These are phyloP conservation scores for Purpureocillium lavendulum DNA, from an alignment of 2,329 filamentous ascomycete genomes.

Conservation along the genomic window DNA sequence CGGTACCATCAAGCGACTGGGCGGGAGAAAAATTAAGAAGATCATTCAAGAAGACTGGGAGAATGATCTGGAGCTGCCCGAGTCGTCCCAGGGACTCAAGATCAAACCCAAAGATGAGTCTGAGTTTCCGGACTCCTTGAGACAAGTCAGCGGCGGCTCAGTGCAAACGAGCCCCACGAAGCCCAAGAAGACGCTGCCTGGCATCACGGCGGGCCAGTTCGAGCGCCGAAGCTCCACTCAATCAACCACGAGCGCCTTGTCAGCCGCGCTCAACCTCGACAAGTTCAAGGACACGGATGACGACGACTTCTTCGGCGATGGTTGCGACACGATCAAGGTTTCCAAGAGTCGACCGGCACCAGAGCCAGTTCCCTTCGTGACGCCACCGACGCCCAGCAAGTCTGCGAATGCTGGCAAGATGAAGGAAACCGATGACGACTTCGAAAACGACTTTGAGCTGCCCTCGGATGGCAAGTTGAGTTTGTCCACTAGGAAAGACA, in stretches of 20 bases:
- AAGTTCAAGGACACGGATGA: slow-evolving; percentile 56
- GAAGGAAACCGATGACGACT: slow-evolving; percentile 48
- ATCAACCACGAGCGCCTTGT: slow-evolving; percentile 25
- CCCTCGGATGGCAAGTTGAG: slow-evolving; percentile 58
- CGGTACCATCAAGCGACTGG: slow-evolving; percentile 86
- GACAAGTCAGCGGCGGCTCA: slow-evolving; percentile 55
- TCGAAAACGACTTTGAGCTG: slow-evolving; percentile 65
- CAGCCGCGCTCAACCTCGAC: slow-evolving; percentile 49
- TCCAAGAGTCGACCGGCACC: slow-evolving; percentile 47
- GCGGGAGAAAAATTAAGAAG: slow-evolving; percentile 63
- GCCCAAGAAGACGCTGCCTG: slow-evolving; percentile 13
- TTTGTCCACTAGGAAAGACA: slow-evolving; percentile 53
- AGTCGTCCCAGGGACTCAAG: slow-evolving; percentile 47
- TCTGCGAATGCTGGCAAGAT: slow-evolving; percentile 25
- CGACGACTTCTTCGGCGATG: slow-evolving; percentile 56
- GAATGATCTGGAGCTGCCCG: slow-evolving; percentile 66
- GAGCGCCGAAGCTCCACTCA: slow-evolving; percentile 21
- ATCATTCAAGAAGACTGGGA: slow-evolving; percentile 75
- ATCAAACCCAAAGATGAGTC: slow-evolving; percentile 55
- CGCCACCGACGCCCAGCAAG: slow-evolving; percentile 42
- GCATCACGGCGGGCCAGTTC: slow-evolving; percentile 11
- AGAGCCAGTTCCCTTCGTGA: slow-evolving; percentile 45
- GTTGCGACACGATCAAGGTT: slow-evolving; percentile 58
- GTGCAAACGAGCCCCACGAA: slow-evolving; percentile 44
- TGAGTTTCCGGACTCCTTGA: slow-evolving; percentile 59